Percentiles rank a stretch among this genome's conserved stretches.
phyloP scores from a whole-genome alignment of 352 stramenopile genomes.

The Phytophthora niederhauseri region DNA sequence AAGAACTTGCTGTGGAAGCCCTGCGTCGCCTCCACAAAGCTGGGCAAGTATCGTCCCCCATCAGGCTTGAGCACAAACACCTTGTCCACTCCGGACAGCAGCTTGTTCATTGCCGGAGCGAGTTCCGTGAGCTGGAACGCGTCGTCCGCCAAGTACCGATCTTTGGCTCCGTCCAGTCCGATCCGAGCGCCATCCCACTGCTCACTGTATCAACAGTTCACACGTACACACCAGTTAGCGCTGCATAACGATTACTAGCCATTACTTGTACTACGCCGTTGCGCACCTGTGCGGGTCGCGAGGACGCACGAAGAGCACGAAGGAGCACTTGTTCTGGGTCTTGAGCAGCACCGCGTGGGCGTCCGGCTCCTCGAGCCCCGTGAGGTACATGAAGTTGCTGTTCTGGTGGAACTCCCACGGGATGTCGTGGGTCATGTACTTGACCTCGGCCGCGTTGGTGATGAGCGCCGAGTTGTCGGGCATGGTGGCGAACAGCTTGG shows the following conservation, averaged over 20 bases:
- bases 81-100: conserved; percentile 64
- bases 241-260: not conserved
- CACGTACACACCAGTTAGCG: not conserved
- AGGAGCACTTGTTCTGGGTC: conserved; percentile 59
- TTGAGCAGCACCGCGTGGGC: conserved; percentile 82
- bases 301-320: conserved; percentile 79
- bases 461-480: conserved; percentile 79
- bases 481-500: conserved; percentile 64
- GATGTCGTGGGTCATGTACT: conserved; percentile 91
- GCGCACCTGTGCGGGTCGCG: conserved; percentile 69
- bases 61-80: conserved; percentile 75
- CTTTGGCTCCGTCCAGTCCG: conserved; percentile 61
- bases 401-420: conserved; percentile 89
- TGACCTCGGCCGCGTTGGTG: conserved; percentile 69
- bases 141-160: conserved; percentile 70
- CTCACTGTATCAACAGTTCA: conserved; percentile 42
- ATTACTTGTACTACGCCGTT: not conserved
- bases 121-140: conserved; percentile 73
- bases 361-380: conserved; percentile 78
- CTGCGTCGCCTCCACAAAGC: conserved; percentile 67
- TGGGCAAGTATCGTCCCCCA: conserved; percentile 53
- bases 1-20: conserved; percentile 74
- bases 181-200: conserved; percentile 84
- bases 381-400: conserved; percentile 88
- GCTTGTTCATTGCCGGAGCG: conserved; percentile 48